Base-by-base conservation (phyloP, 192 early-diverging fungal genomes). In the Kickxella alabastrina region DNA sequence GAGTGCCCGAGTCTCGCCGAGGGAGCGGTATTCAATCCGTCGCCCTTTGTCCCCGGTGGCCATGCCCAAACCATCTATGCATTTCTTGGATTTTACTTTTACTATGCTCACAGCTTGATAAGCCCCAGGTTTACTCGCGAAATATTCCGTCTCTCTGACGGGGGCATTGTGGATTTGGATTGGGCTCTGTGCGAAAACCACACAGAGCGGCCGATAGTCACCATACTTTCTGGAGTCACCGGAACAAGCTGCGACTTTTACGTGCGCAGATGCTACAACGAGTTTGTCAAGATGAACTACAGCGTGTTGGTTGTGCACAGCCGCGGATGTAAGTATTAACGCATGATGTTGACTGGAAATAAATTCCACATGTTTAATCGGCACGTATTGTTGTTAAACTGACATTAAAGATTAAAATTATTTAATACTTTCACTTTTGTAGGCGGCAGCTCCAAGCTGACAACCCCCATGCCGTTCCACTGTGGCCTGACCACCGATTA, bases 211-310 rank as follows among this genome's bases (percentile, higher is more conserved):
- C 92, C 92, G 1, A 88, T 85, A 22, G 58, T 95, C 27, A 82
- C 94, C 2, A 80, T 92, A 18, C 60, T 91, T 5, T 93, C 95
- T 48, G 93, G 95, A 13, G 75, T 98, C 22, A 95, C 93, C 5
- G 95, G 95, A 34, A 91, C 91, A 14, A 90, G 87, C 42, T 84
- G 88, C 74, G 93, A 96, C 55, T 84, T 81, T 23, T 98, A 98
- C 57, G 87, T 98, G 25, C 83, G 85, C 15, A 82, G 81, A 18
- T 60, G 94, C 48, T 80, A 89, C 40, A 70, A 87, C 37, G 65
- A 75, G 44, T 63, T 88, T 50, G 54, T 71, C 18, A 79, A 76
- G 34, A 72, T 81, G 26, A 77, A 85, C 24, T 91, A 87, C 62
- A 80, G 84, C 32, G 82, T 80, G 10, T 87, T 95, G 0, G 92